phyloP scores from a whole-genome alignment of 2,329 filamentous ascomycete genomes.

The Hortaea werneckii region DNA sequence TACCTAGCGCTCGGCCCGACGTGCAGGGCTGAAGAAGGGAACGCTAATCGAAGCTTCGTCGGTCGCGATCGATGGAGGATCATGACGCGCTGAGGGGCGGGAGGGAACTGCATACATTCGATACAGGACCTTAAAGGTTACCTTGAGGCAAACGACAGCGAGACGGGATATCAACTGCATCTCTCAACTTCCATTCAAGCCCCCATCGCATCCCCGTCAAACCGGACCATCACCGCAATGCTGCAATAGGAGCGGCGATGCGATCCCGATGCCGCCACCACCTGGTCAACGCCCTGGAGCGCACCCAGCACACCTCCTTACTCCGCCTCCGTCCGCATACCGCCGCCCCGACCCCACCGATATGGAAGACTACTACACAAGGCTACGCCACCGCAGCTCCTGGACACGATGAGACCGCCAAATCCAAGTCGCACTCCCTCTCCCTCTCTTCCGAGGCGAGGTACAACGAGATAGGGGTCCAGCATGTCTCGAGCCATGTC shows the following conservation, averaged over 20 bases:
- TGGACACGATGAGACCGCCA: not conserved
- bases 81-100: not conserved
- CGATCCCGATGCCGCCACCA: slow-evolving; percentile 24
- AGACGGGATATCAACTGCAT: too few relatives aligned
- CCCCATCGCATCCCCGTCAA: too few relatives aligned
- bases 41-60: slow-evolving; percentile 1
- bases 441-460: slow-evolving; percentile 46
- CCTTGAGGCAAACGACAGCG: too few relatives aligned
- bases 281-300: slow-evolving; percentile 20
- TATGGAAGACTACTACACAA: slow-evolving; percentile 17
- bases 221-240: not conserved
- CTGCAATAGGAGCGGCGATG: slow-evolving; percentile 13
- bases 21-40: slow-evolving; percentile 3
- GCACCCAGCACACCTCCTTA: slow-evolving; percentile 27
- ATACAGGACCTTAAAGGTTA: too few relatives aligned
- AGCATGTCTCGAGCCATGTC: slow-evolving; percentile 79
- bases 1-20: not conserved
- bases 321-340: slow-evolving; percentile 19
- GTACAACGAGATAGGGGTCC: slow-evolving; percentile 87
- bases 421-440: slow-evolving; percentile 20
- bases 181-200: too few relatives aligned
- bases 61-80: not conserved
- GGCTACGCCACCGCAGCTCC: slow-evolving; percentile 12
- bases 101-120: too few relatives aligned
- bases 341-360: slow-evolving; percentile 11